Base-by-base conservation (phyloP, 2,329 filamentous ascomycete species). In the Bipolaris sorokiniana region DNA sequence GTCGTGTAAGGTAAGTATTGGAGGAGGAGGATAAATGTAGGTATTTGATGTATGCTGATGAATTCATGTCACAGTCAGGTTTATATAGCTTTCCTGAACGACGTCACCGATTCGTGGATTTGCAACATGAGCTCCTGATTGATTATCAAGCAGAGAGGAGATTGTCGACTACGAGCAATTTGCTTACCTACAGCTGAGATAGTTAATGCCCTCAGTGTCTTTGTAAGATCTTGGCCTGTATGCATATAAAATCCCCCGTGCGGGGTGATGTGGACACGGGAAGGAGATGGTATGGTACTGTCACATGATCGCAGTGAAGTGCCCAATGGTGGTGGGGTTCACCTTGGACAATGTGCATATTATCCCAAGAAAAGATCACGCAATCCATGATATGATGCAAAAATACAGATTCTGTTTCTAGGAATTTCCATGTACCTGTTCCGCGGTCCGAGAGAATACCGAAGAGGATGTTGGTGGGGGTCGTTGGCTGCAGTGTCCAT, bases 51-150 rank as follows among this genome's bases (percentile, higher is more conserved):
- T 16, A 3, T 7, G 22, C 28, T 33, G 38, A 9, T n/a, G 38
- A 28, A 22, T 51, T 26, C 23, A 51, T 41, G 15, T 52, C 28
- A 33, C 4, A 22, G 34, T 31, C 37, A 26, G 16, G 11, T 16
- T 18, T 48, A 34, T 34, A 48, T 45, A 42, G 20, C 13, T n/a
- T 42, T 42, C 13, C 10, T 1, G 34, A 42, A 51, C 31, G 31
- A 58, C 58, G 58, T 61, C 58, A 61, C 58, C 38, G 31, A 36
- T 36, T 13, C 47, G 54, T 54, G 10, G 34, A 3, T 40, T 3
- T 20, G 3, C 22, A 22, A 9, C 18, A 22, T 15, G 18, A 22
- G n/a, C 18, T 47, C 16, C 28, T 20, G 10, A 9, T 11, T 31
- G 28, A 31, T 11, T 31, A 31, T 31, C 28, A 31, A 31, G 10